These are phyloP conservation scores for Pugionium dolabratum DNA, from an alignment of 345 rosid genomes.

Conservation along the genomic window DNA sequence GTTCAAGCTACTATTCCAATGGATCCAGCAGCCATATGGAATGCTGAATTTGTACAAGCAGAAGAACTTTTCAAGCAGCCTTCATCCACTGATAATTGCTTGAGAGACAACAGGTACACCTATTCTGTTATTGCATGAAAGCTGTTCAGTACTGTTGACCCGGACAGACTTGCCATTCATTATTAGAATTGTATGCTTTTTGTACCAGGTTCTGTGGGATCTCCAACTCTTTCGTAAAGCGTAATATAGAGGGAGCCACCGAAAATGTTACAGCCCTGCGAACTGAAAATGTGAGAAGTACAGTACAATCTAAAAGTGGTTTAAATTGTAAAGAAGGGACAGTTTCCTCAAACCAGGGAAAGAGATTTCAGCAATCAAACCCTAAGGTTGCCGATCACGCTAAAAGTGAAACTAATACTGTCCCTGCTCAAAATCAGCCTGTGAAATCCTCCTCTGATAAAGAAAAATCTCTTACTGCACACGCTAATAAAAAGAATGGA, in stretches of 20 bases:
- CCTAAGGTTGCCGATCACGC: slow-evolving; percentile 43
- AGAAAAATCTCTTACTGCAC: slow-evolving; percentile 46
- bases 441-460: slow-evolving; percentile 46
- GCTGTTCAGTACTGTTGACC: slow-evolving; percentile 9
- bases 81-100: slow-evolving; percentile 59
- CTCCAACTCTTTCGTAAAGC: slow-evolving; percentile 63
- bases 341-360: slow-evolving; percentile 40
- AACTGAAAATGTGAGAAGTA: slow-evolving; percentile 41
- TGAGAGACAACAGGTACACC: slow-evolving; percentile 82
- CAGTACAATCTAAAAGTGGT: slow-evolving; percentile 43
- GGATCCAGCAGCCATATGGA: slow-evolving; percentile 86
- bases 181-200: slow-evolving; percentile 12
- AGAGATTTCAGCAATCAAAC: slow-evolving; percentile 46
- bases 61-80: slow-evolving; percentile 80
- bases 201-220: slow-evolving; percentile 75
- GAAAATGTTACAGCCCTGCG: slow-evolving; percentile 39
- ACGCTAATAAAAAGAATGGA: slow-evolving; percentile 48
- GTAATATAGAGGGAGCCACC: slow-evolving; percentile 49
- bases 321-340: slow-evolving; percentile 33
- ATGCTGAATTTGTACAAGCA: slow-evolving; percentile 83
- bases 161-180: neutral
- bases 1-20: slow-evolving; percentile 80
- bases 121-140: slow-evolving; percentile 2
- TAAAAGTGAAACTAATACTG: slow-evolving; percentile 42
- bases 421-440: slow-evolving; percentile 41